Evolutionary conservation across 495 filamentous ascomycete species (phyloP), one percentile per base, ranked within the genome.

Genomic region (Podospora pseudocomata): DNA sequence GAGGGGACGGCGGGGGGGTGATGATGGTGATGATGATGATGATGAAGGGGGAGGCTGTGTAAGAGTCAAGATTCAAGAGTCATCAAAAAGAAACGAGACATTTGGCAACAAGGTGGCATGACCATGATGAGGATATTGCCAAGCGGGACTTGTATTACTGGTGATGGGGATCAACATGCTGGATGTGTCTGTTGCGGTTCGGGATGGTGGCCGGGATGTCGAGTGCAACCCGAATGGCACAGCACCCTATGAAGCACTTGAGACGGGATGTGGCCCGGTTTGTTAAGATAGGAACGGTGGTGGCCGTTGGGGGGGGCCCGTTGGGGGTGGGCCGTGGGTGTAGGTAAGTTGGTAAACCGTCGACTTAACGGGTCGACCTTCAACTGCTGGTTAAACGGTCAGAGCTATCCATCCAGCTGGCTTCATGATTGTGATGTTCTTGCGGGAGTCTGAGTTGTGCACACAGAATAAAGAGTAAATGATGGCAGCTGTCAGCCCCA

Each of bases 1-100:
- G 73, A 77, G 67, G 69, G 64, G 13, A 27, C 71, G 19, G 54
- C 69, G 5, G 68, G 66, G 27, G 74, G 75, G 59, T 77, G 68
- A 75, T 13, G 23, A 18, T 49, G 30, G 19, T 13, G 32, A 61
- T 23, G 23, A 32, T 4, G 30, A 61, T 23, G 23, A 32, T 4
- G 18, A 61, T 16, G 5, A 18, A n/a, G 34, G 27, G 61, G 26
- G 27, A n/a, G 30, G 30, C 30, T 32, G 13, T 62, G 16, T 62
- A 27, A 26, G 55, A 58, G 55, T 23, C 23, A 3, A 23, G 23
- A 32, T 5, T 32, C 30, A 32, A 32, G 30, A 32, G 30, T 32
- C 30, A 32, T n/a, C 20, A 58, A 58, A 58, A 20, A 19, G 55
- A 58, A 58, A 58, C 54, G 15, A 58, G 55, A 58, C 1, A 58